Conservation (phyloP, 352 stramenopile species). For the Pythium monospermum region DNA sequence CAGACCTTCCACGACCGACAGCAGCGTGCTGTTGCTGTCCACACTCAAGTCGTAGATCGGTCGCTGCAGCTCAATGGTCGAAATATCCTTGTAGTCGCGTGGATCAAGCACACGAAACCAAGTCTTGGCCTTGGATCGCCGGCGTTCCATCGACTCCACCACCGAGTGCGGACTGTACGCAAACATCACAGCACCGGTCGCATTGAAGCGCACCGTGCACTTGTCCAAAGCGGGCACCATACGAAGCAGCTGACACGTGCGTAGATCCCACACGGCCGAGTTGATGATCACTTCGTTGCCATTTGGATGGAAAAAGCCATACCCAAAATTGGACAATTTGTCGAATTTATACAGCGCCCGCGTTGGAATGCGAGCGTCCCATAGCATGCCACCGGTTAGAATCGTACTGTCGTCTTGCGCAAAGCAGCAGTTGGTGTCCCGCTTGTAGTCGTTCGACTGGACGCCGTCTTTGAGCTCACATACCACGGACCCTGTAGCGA, state of each 20-base stretch:
- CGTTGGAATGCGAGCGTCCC: slow-evolving; percentile 66
- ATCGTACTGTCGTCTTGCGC: slow-evolving; percentile 66
- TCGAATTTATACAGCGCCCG: slow-evolving; percentile 86
- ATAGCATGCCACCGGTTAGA: slow-evolving; percentile 78
- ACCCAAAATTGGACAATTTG: slow-evolving; percentile 80
- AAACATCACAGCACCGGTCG: slow-evolving; percentile 67
- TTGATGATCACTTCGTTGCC: slow-evolving; percentile 89
- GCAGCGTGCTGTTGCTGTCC: slow-evolving; percentile 55
- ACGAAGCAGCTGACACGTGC: slow-evolving; percentile 77
- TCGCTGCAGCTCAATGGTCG: slow-evolving; percentile 74
- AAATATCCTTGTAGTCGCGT: slow-evolving; percentile 81
- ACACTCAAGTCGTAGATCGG: slow-evolving; percentile 71
- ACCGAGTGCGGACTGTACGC: slow-evolving; percentile 73
- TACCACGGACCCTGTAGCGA: slow-evolving; percentile 54
- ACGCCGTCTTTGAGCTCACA: slow-evolving; percentile 57
- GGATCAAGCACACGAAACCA: slow-evolving; percentile 83
- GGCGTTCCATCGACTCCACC: slow-evolving; percentile 50
- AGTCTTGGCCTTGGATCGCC: slow-evolving; percentile 66
- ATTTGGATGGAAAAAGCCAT: slow-evolving; percentile 82
- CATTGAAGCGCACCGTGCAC: slow-evolving; percentile 73
- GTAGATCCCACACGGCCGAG: slow-evolving; percentile 86
- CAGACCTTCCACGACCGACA: slow-evolving; percentile 70
- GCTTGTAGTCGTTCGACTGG: slow-evolving; percentile 68
- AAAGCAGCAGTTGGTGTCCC: slow-evolving; percentile 79
- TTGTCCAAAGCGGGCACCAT: slow-evolving; percentile 87